These are phyloP conservation scores for Pugionium cornutum DNA, from an alignment of 345 rosid species.

Conservation along the genomic window DNA sequence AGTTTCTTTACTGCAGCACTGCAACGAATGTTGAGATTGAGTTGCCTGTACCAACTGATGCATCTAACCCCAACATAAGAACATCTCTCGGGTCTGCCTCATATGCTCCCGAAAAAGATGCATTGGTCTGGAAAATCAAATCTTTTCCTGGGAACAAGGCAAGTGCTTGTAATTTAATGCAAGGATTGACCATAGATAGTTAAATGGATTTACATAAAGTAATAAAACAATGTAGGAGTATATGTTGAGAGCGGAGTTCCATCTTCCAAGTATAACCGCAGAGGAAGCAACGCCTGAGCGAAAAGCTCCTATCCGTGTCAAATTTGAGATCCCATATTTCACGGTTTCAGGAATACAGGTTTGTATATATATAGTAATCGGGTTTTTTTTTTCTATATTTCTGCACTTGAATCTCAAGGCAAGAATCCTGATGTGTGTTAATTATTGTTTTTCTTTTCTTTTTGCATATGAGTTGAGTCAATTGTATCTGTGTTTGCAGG, in stretches of 20 bases:
- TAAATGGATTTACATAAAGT: background rate
- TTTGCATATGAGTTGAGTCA: too few relatives aligned
- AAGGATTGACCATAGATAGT: background rate
- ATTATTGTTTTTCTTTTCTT: background rate
- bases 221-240: conserved; percentile 56
- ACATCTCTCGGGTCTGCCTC: conserved; percentile 78
- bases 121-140: conserved; percentile 74
- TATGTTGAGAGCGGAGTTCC: conserved; percentile 84
- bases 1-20: conserved; percentile 46
- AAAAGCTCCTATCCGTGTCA: conserved; percentile 88
- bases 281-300: conserved; percentile 84
- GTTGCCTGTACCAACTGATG: conserved; percentile 74
- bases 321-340: conserved; percentile 93
- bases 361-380: background rate
- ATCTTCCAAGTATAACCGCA: conserved; percentile 81
- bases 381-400: too few relatives aligned
- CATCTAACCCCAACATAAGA: conserved; percentile 65
- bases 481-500: conserved; percentile 43
- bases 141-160: conserved; percentile 77
- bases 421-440: background rate
- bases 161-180: conserved; percentile 8
- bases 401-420: too few relatives aligned
- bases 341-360: conserved; percentile 94
- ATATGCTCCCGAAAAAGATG: conserved; percentile 80
- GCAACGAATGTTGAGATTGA: conserved; percentile 78